These are phyloP conservation scores for Stylonectria norvegica DNA, from an alignment of 2,329 filamentous ascomycete species.

Conservation along the genomic window DNA sequence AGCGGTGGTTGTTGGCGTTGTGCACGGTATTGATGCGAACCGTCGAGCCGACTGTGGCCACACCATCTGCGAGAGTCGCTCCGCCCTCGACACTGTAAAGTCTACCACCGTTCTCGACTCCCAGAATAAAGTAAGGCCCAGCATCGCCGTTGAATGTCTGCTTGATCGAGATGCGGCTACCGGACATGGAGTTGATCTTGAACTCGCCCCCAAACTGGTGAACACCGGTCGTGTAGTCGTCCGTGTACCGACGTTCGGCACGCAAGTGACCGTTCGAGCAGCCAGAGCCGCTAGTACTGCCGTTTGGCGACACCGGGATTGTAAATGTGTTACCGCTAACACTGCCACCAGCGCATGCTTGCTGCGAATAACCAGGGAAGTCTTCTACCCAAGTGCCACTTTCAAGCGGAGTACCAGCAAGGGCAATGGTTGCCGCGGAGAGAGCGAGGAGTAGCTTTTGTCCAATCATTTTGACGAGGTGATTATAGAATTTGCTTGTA, in stretches of 20 bases:
- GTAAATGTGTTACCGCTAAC: slow-evolving; percentile 14
- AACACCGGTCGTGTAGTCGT: slow-evolving; percentile 18
- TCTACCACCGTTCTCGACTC: slow-evolving; percentile 11
- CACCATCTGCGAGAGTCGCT: slow-evolving; percentile 13
- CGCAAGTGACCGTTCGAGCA: slow-evolving; percentile 22
- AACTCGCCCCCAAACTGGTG: slow-evolving; percentile 24
- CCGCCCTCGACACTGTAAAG: slow-evolving; percentile 23
- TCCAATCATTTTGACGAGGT: slow-evolving; percentile 1
- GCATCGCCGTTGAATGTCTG: slow-evolving; percentile 23
- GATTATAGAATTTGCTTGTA: neutral
- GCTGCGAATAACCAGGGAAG: slow-evolving; percentile 5
- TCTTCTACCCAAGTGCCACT: slow-evolving; percentile 12
- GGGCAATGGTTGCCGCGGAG: slow-evolving; percentile 6
- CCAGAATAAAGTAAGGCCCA: slow-evolving; percentile 22
- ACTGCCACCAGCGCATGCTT: slow-evolving; percentile 18
- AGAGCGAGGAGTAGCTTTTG: slow-evolving; percentile 11
- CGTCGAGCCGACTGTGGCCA: slow-evolving; percentile 15
- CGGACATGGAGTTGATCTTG: slow-evolving; percentile 21
- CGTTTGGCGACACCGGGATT: slow-evolving; percentile 16
- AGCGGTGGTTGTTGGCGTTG: slow-evolving; percentile 13
- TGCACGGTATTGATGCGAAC: slow-evolving; percentile 26
- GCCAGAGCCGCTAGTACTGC: slow-evolving; percentile 15
- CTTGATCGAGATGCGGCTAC: slow-evolving; percentile 22
- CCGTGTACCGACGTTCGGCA: slow-evolving; percentile 19
- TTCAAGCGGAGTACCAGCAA: slow-evolving; percentile 15